Evolutionary conservation across 2,329 filamentous ascomycete genomes (phyloP).

Genomic region (Pseudonectria foliicola): DNA sequence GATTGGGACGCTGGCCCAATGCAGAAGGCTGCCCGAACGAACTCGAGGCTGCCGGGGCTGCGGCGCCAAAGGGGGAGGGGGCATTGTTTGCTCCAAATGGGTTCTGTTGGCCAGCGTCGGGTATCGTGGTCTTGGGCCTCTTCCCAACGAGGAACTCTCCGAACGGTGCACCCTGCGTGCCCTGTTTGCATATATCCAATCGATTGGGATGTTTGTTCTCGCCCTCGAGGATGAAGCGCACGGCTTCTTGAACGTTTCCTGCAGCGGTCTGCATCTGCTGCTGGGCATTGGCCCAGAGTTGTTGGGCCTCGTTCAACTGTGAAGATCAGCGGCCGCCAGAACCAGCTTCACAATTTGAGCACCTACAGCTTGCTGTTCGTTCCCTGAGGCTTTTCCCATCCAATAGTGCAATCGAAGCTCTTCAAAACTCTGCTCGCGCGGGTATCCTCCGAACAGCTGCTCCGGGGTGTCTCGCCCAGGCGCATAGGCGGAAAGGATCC

Average conservation of each 20-base stretch:
- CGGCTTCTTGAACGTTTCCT: slow-evolving; percentile 62
- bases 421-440: slow-evolving; percentile 80
- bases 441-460: slow-evolving; percentile 74
- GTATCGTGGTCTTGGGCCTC: slow-evolving; percentile 19
- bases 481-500: slow-evolving; percentile 82
- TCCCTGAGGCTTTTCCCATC: slow-evolving; percentile 51
- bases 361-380: slow-evolving; percentile 45
- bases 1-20: slow-evolving; percentile 26
- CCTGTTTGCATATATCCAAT: slow-evolving; percentile 51
- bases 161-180: slow-evolving; percentile 35
- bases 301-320: slow-evolving; percentile 53
- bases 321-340: slow-evolving; percentile 11
- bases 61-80: slow-evolving; percentile 25
- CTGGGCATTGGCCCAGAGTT: slow-evolving; percentile 56
- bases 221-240: slow-evolving; percentile 59
- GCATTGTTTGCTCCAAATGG: slow-evolving; percentile 33
- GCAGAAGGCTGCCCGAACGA: slow-evolving; percentile 31
- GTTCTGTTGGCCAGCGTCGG: slow-evolving; percentile 26
- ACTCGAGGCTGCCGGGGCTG: slow-evolving; percentile 20
- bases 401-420: slow-evolving; percentile 76
- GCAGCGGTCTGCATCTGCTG: slow-evolving; percentile 67
- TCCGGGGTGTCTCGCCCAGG: slow-evolving; percentile 69
- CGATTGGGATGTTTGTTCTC: slow-evolving; percentile 71
- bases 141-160: slow-evolving; percentile 38
- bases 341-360: slow-evolving; percentile 1